Conservation (phyloP, 805 yeast species). For the Tetrapisispora nanseiensis region DNA sequence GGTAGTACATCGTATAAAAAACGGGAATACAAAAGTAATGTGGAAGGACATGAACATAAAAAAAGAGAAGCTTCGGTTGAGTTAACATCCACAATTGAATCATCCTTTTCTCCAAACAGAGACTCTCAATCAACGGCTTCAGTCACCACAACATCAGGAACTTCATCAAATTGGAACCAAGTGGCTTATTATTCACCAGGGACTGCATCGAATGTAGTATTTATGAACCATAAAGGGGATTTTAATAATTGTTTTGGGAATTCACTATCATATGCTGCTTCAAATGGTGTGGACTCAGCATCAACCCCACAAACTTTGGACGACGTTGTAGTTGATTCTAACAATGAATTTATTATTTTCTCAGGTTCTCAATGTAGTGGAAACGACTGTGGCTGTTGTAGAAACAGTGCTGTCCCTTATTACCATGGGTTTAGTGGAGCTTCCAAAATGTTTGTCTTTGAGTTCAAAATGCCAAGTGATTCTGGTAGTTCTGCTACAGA, state of each 20-base stretch:
- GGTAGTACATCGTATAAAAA: slow-evolving; percentile 33
- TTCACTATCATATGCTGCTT: slow-evolving; percentile 75
- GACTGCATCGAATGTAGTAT: slow-evolving; percentile 57
- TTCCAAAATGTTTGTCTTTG: slow-evolving; percentile 80
- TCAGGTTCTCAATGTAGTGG: slow-evolving; percentile 51
- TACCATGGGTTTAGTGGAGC: slow-evolving; percentile 88
- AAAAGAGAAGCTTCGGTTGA: slow-evolving; percentile 42
- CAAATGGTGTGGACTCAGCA: slow-evolving; percentile 70
- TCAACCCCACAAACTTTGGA: slow-evolving; percentile 55
- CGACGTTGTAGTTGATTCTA: slow-evolving; percentile 59
- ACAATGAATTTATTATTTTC: slow-evolving; percentile 75
- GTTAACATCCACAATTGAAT: slow-evolving; percentile 3
- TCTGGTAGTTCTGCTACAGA: slow-evolving; percentile 32
- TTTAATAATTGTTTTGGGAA: slow-evolving; percentile 84
- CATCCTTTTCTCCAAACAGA: slow-evolving; percentile 4
- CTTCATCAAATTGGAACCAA: slow-evolving; percentile 53
- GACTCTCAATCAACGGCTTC: slow-evolving; percentile 23
- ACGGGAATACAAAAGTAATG: slow-evolving; percentile 34
- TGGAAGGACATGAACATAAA: slow-evolving; percentile 39
- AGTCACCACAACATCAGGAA: slow-evolving; percentile 21
- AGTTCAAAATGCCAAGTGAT: slow-evolving; percentile 85
- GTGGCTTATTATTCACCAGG: slow-evolving; percentile 67
- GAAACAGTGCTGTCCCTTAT: slow-evolving; percentile 74
- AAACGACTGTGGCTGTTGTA: slow-evolving; percentile 71
- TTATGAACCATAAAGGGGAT: slow-evolving; percentile 79